A percentile compares a stretch with the other conserved stretches of the same genome.
phyloP scores from a whole-genome alignment of 2,329 filamentous ascomycete genomes.

The Xylaria sp. region DNA sequence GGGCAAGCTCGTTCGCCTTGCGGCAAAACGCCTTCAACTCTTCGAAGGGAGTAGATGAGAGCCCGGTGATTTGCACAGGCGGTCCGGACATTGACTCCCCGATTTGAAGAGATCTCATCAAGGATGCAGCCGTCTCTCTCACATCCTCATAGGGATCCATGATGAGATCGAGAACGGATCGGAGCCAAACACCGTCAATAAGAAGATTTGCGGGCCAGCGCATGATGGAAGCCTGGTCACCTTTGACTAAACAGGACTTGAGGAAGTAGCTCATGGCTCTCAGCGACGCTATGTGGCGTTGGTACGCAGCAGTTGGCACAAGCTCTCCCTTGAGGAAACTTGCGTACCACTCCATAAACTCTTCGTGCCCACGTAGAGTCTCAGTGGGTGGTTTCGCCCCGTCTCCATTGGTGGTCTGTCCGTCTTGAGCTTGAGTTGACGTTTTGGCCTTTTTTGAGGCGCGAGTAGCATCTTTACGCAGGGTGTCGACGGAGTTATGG shows the following conservation, averaged over 20 bases:
- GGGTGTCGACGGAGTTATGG: conserved; percentile 56
- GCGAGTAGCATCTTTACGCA: conserved; percentile 37
- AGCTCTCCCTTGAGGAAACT: conserved; percentile 69
- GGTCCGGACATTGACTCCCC: conserved; percentile 28
- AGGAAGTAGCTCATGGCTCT: conserved; percentile 65
- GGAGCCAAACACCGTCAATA: conserved; percentile 48
- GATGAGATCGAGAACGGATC: conserved; percentile 69
- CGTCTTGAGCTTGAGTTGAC: background rate
- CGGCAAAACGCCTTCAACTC: conserved; percentile 44
- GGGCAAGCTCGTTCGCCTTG: conserved; percentile 54
- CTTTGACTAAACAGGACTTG: conserved; percentile 39
- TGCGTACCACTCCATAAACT: conserved; percentile 71
- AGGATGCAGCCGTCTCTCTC: conserved; percentile 50
- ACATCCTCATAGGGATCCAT: conserved; percentile 94
- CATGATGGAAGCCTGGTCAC: conserved; percentile 44
- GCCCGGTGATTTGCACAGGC: conserved; percentile 5
- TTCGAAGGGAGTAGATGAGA: conserved; percentile 22
- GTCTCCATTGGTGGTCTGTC: conserved; percentile 10
- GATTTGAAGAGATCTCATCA: conserved; percentile 47
- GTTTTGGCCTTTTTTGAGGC: conserved; percentile 32
- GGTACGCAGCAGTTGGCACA: conserved; percentile 77
- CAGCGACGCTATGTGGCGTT: conserved; percentile 76
- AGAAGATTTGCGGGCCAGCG: conserved; percentile 36
- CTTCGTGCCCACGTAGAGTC: conserved; percentile 47
- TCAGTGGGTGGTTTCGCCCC: conserved; percentile 27